These are phyloP conservation scores for Pelargonium citronellum DNA, from an alignment of 441 rosid genomes.

Conservation along the genomic window DNA sequence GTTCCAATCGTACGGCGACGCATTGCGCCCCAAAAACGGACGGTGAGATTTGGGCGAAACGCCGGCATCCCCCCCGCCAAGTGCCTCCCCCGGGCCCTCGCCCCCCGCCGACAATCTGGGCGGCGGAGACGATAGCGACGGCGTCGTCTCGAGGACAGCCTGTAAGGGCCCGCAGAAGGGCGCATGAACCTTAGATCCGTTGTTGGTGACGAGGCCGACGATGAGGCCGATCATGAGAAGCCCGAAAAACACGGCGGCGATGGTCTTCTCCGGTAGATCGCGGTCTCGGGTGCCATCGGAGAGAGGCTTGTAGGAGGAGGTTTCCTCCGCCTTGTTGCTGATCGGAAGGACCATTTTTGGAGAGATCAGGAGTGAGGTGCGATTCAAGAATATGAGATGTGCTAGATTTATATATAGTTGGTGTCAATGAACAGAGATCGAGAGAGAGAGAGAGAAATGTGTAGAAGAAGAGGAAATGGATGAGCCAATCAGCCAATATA, in stretches of 20 bases:
- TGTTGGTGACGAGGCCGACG: neutral
- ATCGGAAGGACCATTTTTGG: neutral
- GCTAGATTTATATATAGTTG: neutral
- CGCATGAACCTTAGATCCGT: neutral
- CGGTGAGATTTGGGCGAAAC: slow-evolving; percentile 69
- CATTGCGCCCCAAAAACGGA: slow-evolving; percentile 11
- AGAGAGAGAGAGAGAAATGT: neutral
- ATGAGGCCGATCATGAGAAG: neutral
- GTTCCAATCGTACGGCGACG: slow-evolving; percentile 51
- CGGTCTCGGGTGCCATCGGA: neutral
- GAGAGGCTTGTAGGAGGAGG: neutral
- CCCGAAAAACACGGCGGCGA: neutral
- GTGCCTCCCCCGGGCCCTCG: slow-evolving; percentile 16
- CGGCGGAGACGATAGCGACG: neutral
- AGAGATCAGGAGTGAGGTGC: neutral
- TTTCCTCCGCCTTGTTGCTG: neutral
- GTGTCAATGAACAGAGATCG: neutral
- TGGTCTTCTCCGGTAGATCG: neutral
- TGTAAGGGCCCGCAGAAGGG: neutral
- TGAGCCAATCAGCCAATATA: too few species aligned
- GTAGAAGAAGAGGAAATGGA: neutral
- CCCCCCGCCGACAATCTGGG: slow-evolving; percentile 12
- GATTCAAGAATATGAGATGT: neutral
- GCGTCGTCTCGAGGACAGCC: neutral
- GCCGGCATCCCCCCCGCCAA: slow-evolving; percentile 57